A percentile compares a stretch with the other conserved stretches of the same genome.
phyloP scores from a whole-genome alignment of 495 filamentous ascomycete genomes.

The Apodospora peruviana region DNA sequence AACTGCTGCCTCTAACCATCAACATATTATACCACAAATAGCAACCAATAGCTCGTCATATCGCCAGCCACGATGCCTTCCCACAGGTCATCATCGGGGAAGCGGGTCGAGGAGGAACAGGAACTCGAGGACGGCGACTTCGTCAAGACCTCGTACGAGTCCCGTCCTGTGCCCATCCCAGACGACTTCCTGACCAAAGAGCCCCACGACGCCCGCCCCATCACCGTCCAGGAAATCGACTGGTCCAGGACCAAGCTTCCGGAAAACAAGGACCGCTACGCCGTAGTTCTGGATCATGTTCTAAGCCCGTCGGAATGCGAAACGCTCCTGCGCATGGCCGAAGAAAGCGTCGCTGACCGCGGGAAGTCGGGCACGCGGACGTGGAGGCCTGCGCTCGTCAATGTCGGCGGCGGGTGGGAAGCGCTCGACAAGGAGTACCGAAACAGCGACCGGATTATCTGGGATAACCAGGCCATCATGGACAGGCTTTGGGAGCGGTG shows the following conservation, averaged over 20 bases:
- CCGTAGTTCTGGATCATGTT: conserved; percentile 60
- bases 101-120: no score
- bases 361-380: conserved; percentile 5
- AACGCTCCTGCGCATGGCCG: conserved; percentile 50
- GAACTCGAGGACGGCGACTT: not conserved
- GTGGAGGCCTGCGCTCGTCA: conserved; percentile 65
- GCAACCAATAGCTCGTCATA: no score
- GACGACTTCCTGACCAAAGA: conserved; percentile 22
- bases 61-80: no score
- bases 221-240: conserved; percentile 40
- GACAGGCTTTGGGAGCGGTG: conserved; percentile 55
- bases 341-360: conserved; percentile 35
- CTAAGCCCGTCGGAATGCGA: conserved; percentile 57
- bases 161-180: conserved; percentile 24
- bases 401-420: conserved; percentile 59
- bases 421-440: conserved; percentile 49
- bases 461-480: conserved; percentile 57
- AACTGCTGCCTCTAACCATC: no score
- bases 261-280: conserved; percentile 50
- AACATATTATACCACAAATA: no score
- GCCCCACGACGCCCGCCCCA: conserved; percentile 12
- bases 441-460: conserved; percentile 71
- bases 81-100: no score
- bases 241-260: conserved; percentile 45
- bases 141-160: conserved; percentile 24